A percentile compares a stretch with the other conserved stretches of the same genome.
Conservation (phyloP, 192 early-diverging fungal genomes). For the Chytriomyces sp. region DNA sequence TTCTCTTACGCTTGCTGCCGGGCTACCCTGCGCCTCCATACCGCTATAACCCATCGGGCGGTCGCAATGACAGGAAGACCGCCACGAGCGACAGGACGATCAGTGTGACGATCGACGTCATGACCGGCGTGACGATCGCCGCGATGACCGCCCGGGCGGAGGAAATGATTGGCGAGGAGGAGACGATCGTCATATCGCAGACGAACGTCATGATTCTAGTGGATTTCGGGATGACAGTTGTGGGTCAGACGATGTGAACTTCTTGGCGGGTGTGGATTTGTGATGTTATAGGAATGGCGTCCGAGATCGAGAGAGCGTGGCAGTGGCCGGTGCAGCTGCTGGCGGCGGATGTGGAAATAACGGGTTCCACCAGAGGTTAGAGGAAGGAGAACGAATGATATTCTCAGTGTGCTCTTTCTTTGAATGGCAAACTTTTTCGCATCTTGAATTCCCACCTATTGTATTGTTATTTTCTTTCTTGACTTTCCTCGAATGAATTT, state of each 20-base stretch:
- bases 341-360: background rate
- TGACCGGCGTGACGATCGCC: conserved; percentile 4
- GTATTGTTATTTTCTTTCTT: too few relatives aligned
- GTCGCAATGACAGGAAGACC: background rate
- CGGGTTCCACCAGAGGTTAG: background rate
- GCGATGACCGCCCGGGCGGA: background rate
- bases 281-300: background rate
- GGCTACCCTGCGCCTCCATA: background rate
- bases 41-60: background rate
- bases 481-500: too few relatives aligned
- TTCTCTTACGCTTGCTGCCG: background rate
- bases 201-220: background rate
- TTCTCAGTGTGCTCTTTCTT: too few relatives aligned
- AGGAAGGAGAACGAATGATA: background rate
- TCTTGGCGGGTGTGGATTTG: background rate
- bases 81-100: background rate
- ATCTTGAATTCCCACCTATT: too few relatives aligned
- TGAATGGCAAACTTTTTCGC: too few relatives aligned
- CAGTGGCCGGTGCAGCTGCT: too few relatives aligned
- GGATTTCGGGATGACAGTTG: too few relatives aligned
- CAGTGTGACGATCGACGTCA: background rate
- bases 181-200: background rate
- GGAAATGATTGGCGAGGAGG: background rate
- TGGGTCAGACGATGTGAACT: too few relatives aligned
- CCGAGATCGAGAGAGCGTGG: too few relatives aligned